phyloP scores from a whole-genome alignment of 768 basidiomycete species.

The Russula ochroleuca region DNA sequence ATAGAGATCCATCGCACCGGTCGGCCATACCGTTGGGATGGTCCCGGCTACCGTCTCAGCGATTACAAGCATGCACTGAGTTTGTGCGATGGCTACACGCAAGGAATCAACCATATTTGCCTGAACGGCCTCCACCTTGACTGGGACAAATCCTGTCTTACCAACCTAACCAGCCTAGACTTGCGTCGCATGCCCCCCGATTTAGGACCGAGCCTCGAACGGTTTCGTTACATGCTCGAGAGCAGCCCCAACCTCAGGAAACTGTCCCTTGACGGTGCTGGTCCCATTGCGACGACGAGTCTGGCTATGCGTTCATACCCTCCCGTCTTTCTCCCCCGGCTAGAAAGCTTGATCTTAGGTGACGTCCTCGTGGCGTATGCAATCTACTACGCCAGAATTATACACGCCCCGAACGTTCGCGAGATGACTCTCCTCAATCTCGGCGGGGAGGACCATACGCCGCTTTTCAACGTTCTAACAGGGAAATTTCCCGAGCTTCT shows the following conservation, averaged over 20 bases:
- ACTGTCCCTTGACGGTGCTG: slow-evolving; percentile 59
- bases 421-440: slow-evolving; percentile 57
- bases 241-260: slow-evolving; percentile 43
- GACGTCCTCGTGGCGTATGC: slow-evolving; percentile 50
- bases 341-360: slow-evolving; percentile 54
- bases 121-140: slow-evolving; percentile 59
- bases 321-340: slow-evolving; percentile 46
- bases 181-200: slow-evolving; percentile 56
- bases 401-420: slow-evolving; percentile 54
- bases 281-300: slow-evolving; percentile 41
- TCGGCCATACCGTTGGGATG: slow-evolving; percentile 44
- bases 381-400: slow-evolving; percentile 43
- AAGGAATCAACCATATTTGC: slow-evolving; percentile 47
- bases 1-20: slow-evolving; percentile 63
- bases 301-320: slow-evolving; percentile 25
- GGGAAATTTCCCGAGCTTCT: slow-evolving; percentile 49
- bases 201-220: slow-evolving; percentile 44
- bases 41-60: slow-evolving; percentile 39
- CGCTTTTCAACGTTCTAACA: slow-evolving; percentile 45
- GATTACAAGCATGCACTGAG: slow-evolving; percentile 38
- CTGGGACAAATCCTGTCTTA: slow-evolving; percentile 47
- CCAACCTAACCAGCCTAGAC: slow-evolving; percentile 60
- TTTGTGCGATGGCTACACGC: slow-evolving; percentile 49
- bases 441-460: slow-evolving; percentile 47
- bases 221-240: slow-evolving; percentile 51